Conservation (phyloP, 345 rosid species). For the Barbarea vulgaris region DNA sequence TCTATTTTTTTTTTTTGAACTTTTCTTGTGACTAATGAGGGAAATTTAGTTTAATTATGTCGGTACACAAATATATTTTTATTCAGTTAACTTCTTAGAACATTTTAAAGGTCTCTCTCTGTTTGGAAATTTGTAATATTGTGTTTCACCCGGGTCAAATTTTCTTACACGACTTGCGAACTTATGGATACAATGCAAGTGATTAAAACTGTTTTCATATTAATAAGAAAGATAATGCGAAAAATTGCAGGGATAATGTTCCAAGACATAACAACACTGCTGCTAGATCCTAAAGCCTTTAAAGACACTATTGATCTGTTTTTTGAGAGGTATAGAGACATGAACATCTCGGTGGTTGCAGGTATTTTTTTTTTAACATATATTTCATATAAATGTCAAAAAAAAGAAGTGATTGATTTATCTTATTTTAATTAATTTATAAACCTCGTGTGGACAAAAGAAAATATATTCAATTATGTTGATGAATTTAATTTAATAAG, state of each 20-base stretch:
- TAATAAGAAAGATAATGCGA: neutral
- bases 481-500: neutral
- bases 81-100: neutral
- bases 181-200: neutral
- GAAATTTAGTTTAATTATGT: neutral
- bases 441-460: neutral
- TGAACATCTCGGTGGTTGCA: slow-evolving; percentile 63
- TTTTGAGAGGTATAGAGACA: slow-evolving; percentile 64
- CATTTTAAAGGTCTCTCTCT: neutral
- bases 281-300: slow-evolving; percentile 60
- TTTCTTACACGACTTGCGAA: neutral
- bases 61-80: neutral
- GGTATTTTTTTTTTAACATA: slow-evolving; percentile 41
- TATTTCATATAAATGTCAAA: neutral
- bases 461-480: neutral
- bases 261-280: slow-evolving; percentile 73
- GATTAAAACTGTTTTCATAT: neutral
- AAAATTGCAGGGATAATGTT: slow-evolving; percentile 65
- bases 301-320: slow-evolving; percentile 68
- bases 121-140: neutral
- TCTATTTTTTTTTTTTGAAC: neutral
- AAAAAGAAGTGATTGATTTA: neutral
- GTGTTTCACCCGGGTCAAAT: neutral
- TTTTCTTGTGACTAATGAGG: neutral
- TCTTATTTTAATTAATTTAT: neutral